These are phyloP conservation scores for Fusarium nelsonii DNA, from an alignment of 2,329 filamentous ascomycete species.

Conservation along the genomic window DNA sequence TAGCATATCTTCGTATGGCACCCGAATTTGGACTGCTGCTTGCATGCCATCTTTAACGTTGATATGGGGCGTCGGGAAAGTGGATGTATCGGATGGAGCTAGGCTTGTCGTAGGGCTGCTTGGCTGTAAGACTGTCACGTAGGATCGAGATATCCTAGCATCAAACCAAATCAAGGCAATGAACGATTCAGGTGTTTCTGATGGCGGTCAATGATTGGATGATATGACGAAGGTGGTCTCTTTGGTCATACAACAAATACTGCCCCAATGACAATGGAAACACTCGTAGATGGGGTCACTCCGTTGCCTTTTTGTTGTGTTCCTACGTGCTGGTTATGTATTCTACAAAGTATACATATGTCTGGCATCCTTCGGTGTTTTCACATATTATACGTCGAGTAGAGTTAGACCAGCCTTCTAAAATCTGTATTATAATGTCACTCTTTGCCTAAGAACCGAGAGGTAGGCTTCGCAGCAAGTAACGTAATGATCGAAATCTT, in stretches of 20 bases:
- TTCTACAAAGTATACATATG: too few species aligned
- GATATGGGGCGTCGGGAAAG: background rate
- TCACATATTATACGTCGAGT: background rate
- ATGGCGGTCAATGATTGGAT: background rate
- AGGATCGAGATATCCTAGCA: conserved; percentile 17
- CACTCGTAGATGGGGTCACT: background rate
- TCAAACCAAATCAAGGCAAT: background rate
- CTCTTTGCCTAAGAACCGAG: too few species aligned
- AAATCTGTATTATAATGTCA: too few species aligned
- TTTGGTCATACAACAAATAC: background rate
- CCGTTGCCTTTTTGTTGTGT: background rate
- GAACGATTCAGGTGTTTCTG: background rate
- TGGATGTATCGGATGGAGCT: conserved; percentile 1
- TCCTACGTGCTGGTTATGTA: too few species aligned
- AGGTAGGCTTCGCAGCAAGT: too few species aligned
- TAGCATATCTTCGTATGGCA: background rate
- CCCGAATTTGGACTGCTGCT: background rate
- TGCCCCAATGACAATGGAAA: background rate
- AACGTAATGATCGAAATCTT: background rate
- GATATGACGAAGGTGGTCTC: background rate
- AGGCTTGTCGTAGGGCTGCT: conserved; percentile 3
- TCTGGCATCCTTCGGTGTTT: background rate
- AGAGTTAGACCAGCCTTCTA: background rate
- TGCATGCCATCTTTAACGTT: background rate
- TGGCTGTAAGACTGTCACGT: background rate